Percentiles rank a stretch among this genome's conserved stretches.
Evolutionary conservation across 306 rosid species (phyloP).

Genomic region (Ormosia emarginata): DNA sequence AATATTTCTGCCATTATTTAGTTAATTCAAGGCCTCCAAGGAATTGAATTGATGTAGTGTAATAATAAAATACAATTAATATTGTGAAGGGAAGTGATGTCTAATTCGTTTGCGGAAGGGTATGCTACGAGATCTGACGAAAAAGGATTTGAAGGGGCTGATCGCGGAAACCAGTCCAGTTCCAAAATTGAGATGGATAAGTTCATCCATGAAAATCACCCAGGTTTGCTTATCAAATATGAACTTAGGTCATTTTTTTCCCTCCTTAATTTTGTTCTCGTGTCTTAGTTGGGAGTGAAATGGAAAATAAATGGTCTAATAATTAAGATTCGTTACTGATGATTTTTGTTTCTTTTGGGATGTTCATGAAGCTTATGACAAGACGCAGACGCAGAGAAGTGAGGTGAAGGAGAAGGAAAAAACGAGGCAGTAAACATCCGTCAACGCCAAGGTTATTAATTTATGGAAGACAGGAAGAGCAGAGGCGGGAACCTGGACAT

Average conservation of each 20-base stretch:
- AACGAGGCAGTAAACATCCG: constrained; percentile 35
- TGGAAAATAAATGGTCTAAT: neutral
- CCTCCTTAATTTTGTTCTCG: neutral
- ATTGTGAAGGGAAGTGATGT: constrained; percentile 29
- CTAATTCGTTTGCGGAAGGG: constrained; percentile 2
- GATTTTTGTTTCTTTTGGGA: neutral
- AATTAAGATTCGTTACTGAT: neutral
- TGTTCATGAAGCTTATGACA: constrained; percentile 43
- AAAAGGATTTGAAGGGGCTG: constrained; percentile 59
- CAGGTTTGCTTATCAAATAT: constrained; percentile 15
- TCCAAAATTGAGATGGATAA: constrained; percentile 16
- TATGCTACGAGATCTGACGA: constrained; percentile 55
- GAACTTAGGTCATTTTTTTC: neutral
- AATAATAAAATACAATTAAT: neutral
- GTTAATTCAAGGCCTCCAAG: neutral
- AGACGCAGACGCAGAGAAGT: constrained; percentile 42
- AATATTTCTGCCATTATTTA: neutral
- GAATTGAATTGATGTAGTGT: neutral
- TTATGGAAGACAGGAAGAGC: neutral
- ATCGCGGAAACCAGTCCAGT: constrained; percentile 22
- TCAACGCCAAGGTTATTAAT: neutral
- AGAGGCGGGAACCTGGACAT: too few species aligned
- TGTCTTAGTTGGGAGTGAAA: neutral
- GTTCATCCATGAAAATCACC: constrained; percentile 44
- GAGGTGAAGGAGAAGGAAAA: constrained; percentile 64